Conservation (phyloP, 2,329 filamentous ascomycete genomes). For the Paracamarosporium sp. region DNA sequence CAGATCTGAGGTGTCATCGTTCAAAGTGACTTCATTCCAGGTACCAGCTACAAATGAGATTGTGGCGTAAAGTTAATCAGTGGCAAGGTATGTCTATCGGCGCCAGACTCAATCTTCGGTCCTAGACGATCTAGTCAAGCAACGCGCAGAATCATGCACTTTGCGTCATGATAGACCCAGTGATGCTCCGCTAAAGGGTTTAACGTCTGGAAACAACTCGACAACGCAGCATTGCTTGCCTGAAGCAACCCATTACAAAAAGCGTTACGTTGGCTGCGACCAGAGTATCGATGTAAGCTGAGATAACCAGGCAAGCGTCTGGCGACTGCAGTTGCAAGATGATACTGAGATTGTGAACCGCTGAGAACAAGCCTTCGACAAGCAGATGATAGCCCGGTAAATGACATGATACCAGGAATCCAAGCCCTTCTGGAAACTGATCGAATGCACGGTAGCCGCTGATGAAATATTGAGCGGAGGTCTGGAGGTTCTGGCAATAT, state of each 20-base stretch:
- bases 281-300: neutral
- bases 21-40: constrained; percentile 5
- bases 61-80: neutral
- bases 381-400: constrained; percentile 11
- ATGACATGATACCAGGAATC: neutral
- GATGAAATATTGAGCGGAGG: constrained; percentile 27
- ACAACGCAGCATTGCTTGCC: neutral
- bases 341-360: neutral
- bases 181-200: neutral
- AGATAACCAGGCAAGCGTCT: neutral
- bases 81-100: neutral
- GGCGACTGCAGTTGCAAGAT: neutral
- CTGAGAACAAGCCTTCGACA: constrained; percentile 4
- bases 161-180: neutral
- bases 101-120: neutral
- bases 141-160: neutral
- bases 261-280: neutral
- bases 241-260: neutral
- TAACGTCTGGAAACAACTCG: neutral
- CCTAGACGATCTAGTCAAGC: too few relatives aligned
- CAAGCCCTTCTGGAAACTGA: constrained; percentile 29
- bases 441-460: constrained; percentile 27
- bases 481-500: constrained; percentile 27
- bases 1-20: constrained; percentile 14
- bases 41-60: constrained; percentile 17